Evolutionary conservation across 2,329 filamentous ascomycete species (phyloP), one percentile per base, ranked within the genome.

Genomic region (Hypoxylon sp.): DNA sequence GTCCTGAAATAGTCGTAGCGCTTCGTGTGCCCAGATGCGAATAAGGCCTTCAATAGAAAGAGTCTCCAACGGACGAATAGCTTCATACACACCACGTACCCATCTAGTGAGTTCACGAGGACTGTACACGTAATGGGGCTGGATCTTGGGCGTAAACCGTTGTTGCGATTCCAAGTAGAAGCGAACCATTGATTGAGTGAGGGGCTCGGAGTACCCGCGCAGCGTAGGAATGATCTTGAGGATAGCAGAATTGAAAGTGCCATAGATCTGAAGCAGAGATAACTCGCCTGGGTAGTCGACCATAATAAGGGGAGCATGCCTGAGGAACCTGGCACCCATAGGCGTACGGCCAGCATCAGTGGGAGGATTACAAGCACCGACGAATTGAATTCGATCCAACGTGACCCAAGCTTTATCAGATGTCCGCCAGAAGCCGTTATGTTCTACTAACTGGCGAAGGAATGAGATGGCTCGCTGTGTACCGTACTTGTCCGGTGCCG

Each of bases 51-150:
- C 96, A 2, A 98, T 82, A 0, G 93, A 89, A 20, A 99, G 84
- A 9, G 85, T 91, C 79, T 99, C 96, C 11, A 99, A 86, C 11
- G 96, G 96, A 66, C 92, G 89, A 70, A 99, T 97, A 0, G 96
- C 95, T 79, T 99, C 96, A 73, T 99, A 99, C 18, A 99, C 87
- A 81, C 96, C 96, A 70, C 96, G 92, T 28, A 97, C 95, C 96
- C 96, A 99, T 77, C 96, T 87, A 11, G 96, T 99, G 73, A 99
- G 85, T 78, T 99, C 96, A 90, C 96, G 93, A 76, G 96, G 96
- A 78, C 94, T 97, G 86, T 99, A 99, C 46, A 99, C 94, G 77
- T 99, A 99, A 78, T 99, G 96, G 0, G 96, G 96, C 76, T 99
- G 96, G 40, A 98, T 97, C 80, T 97, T 91, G 5, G 96, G 91